phyloP scores from a whole-genome alignment of 345 rosid genomes.

The Eucalyptus curtisii region DNA sequence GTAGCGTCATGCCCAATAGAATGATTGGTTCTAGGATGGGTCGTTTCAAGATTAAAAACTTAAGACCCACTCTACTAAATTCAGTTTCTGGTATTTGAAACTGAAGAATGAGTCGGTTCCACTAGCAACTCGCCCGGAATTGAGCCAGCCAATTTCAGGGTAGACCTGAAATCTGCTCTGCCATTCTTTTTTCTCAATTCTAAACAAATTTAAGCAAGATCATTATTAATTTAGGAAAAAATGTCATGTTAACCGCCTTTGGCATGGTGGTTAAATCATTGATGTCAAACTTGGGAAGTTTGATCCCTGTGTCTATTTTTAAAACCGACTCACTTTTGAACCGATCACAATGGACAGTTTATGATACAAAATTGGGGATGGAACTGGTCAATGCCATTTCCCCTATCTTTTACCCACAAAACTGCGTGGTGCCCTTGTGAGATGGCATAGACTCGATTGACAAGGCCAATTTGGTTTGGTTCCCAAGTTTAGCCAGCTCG shows the following conservation, averaged over 20 bases:
- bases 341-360: not conserved
- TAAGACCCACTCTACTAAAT: not conserved
- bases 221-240: not conserved
- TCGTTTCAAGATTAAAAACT: not conserved
- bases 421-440: not conserved
- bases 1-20: not conserved
- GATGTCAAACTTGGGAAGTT: not conserved
- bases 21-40: not conserved
- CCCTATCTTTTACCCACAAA: not conserved
- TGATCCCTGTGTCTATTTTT: not conserved
- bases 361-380: not conserved
- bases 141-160: not conserved
- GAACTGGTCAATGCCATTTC: not conserved
- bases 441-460: not conserved
- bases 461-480: not conserved
- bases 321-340: not conserved
- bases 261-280: not conserved
- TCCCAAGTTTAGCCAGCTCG: not conserved
- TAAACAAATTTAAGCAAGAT: not conserved
- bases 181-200: not conserved
- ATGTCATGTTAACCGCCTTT: not conserved
- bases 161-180: not conserved
- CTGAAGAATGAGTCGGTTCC: rapidly evolving
- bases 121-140: not conserved
- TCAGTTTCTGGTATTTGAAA: not conserved